Evolutionary conservation across 352 stramenopile species (phyloP), one percentile per base, ranked within the genome.

Genomic region (Aphanomyces euteiches): DNA sequence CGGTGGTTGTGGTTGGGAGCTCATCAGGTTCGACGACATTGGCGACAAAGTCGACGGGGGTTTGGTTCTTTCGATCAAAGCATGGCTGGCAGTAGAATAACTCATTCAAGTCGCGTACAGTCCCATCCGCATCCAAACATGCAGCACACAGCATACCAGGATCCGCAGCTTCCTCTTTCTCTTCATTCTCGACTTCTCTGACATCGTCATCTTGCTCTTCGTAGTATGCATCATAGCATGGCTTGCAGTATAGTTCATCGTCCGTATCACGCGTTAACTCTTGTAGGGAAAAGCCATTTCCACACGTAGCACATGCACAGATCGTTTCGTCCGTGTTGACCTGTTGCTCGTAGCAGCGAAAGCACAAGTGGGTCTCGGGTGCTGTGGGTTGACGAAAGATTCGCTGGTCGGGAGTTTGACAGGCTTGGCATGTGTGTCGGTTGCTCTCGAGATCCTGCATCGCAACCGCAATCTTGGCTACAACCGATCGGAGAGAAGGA

Each of bases 151-250:
- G 56, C n/a, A 7, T 40, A 8, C 19, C 19, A 63, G 15, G 19
- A 6, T 15, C 10, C 8, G 12, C 7, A 28, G 28, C 28, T 28
- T 28, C 28, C 28, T 37, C 19, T 7, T 15, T 7, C 8, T 19
- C 7, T 13, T 70, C 76, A 50, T 70, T 70, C 47, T 70, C 74
- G 58, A 75, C 63, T 67, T 77, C 64, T 39, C 79, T 69, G 66
- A 48, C 17, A 69, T 69, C 43, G 47, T 47, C 45, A 60, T 43
- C 6, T 47, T 21, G 28, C 53, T 67, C 17, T 47, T 74, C 77
- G 66, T 94, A 94, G 64, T 85, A 94, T 43, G 74, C 80, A 17
- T 91, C 79, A 50, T 82, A 94, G 65, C 86, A 92, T 37, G 47
- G 45, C 17, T 77, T 73, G 64, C 86, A 93, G 67, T 93, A 93